Conservation (phyloP, 805 yeast genomes). For the Tetrapisispora phaffii region DNA sequence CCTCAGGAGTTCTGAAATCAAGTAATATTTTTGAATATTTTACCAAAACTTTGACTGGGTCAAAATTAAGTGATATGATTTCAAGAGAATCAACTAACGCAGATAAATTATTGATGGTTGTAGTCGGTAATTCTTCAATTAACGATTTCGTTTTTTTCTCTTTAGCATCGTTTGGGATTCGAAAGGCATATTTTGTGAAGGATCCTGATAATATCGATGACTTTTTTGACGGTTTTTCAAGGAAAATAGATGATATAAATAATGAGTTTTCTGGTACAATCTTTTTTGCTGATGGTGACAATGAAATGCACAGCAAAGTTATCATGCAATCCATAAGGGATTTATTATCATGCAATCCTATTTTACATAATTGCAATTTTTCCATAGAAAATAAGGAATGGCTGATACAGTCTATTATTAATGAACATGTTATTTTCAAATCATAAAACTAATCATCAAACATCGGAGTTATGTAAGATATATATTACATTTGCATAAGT, state of each 20-base stretch:
- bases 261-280: not conserved
- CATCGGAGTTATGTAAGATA: not conserved
- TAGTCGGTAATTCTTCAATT: constrained; percentile 26
- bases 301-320: not conserved
- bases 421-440: constrained; percentile 8
- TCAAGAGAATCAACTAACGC: constrained; percentile 14
- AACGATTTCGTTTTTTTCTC: constrained; percentile 20
- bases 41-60: constrained; percentile 29
- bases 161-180: constrained; percentile 19
- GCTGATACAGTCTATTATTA: constrained; percentile 27
- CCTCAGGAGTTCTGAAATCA: constrained; percentile 34
- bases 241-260: not conserved
- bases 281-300: not conserved
- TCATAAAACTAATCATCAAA: not conserved
- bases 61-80: not conserved
- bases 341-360: not conserved
- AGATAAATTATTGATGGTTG: constrained; percentile 27
- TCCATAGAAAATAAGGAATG: constrained; percentile 26
- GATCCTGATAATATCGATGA: not conserved
- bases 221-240: not conserved
- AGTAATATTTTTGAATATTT: constrained; percentile 38
- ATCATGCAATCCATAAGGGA: constrained; percentile 1
- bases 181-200: constrained; percentile 7
- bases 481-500: not conserved
- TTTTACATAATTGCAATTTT: constrained; percentile 1